phyloP scores from a whole-genome alignment of 345 rosid genomes.

The Euphorbia pulcherrima region DNA sequence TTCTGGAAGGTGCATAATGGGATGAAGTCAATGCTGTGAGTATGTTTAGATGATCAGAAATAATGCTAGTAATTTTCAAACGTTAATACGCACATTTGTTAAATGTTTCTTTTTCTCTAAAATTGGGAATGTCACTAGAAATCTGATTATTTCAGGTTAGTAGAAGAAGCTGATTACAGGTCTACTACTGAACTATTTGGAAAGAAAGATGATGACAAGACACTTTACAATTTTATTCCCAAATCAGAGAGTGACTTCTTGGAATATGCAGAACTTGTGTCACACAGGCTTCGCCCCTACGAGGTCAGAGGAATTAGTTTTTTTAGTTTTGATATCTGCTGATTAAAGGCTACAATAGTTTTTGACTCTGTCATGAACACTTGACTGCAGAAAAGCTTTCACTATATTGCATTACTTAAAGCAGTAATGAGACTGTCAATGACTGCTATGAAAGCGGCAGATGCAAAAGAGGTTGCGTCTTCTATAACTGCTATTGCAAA shows the following conservation, averaged over 20 bases:
- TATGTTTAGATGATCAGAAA: neutral
- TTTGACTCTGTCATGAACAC: slow-evolving; percentile 10
- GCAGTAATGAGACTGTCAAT: slow-evolving; percentile 76
- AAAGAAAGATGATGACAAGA: slow-evolving; percentile 53
- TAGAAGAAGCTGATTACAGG: slow-evolving; percentile 86
- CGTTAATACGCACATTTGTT: neutral
- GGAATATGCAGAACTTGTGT: slow-evolving; percentile 88
- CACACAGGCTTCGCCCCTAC: slow-evolving; percentile 59
- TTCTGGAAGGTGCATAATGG: neutral
- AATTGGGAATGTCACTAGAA: slow-evolving; percentile 9
- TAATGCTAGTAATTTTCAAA: neutral
- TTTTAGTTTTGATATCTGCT: neutral
- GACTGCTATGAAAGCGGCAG: slow-evolving; percentile 72
- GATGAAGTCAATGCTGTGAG: neutral
- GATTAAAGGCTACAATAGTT: neutral
- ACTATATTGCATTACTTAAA: slow-evolving; percentile 66
- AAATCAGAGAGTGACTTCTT: slow-evolving; percentile 84
- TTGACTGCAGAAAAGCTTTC: slow-evolving; percentile 71
- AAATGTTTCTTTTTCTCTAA: neutral
- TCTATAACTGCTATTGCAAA: slow-evolving; percentile 79
- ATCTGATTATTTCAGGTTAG: slow-evolving; percentile 45
- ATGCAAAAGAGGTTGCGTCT: slow-evolving; percentile 81
- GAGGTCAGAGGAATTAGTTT: slow-evolving; percentile 48
- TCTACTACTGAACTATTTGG: slow-evolving; percentile 71
- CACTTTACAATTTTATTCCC: slow-evolving; percentile 70